Percentiles rank a stretch among this genome's conserved stretches.
Evolutionary conservation across 495 filamentous ascomycete species (phyloP).

Genomic region (Tuber indicum): DNA sequence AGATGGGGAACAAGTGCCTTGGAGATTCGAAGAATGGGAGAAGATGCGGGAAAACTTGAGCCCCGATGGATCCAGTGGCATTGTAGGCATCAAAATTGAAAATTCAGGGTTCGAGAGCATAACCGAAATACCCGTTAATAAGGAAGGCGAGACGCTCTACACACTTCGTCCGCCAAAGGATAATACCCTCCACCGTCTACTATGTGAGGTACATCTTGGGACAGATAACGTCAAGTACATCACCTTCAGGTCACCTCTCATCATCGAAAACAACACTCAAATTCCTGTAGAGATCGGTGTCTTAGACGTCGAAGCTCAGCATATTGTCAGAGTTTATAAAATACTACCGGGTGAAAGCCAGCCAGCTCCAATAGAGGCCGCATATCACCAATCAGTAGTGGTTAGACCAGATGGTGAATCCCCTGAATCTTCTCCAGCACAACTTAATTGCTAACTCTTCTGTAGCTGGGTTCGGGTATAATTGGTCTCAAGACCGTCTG

Average conservation of each 20-base stretch:
- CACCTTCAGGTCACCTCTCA: slow-evolving; percentile 86
- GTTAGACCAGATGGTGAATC: slow-evolving; percentile 72
- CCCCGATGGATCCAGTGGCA: slow-evolving; percentile 68
- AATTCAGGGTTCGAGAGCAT: slow-evolving; percentile 89
- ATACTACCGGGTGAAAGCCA: slow-evolving; percentile 85
- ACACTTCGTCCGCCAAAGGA: slow-evolving; percentile 77
- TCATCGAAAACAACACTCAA: slow-evolving; percentile 96
- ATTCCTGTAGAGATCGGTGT: slow-evolving; percentile 94
- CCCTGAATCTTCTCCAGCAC: background rate
- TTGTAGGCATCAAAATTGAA: slow-evolving; percentile 77
- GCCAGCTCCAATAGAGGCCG: slow-evolving; percentile 86
- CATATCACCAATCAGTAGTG: slow-evolving; percentile 82
- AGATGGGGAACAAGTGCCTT: slow-evolving; percentile 86
- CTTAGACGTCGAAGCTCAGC: slow-evolving; percentile 77
- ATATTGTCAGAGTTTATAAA: slow-evolving; percentile 96
- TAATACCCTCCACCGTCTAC: slow-evolving; percentile 72
- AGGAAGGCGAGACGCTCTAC: slow-evolving; percentile 90
- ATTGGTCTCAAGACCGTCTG: slow-evolving; percentile 80
- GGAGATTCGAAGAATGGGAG: slow-evolving; percentile 93
- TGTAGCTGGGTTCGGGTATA: slow-evolving; percentile 74
- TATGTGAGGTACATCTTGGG: slow-evolving; percentile 87
- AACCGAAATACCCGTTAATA: slow-evolving; percentile 76
- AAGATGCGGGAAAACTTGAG: slow-evolving; percentile 87
- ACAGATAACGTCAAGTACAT: slow-evolving; percentile 95
- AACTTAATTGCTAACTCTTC: slow-evolving; percentile 15